A percentile compares a stretch with the other conserved stretches of the same genome.
Conservation (phyloP, 495 filamentous ascomycete genomes). For the Tuber brumale region DNA sequence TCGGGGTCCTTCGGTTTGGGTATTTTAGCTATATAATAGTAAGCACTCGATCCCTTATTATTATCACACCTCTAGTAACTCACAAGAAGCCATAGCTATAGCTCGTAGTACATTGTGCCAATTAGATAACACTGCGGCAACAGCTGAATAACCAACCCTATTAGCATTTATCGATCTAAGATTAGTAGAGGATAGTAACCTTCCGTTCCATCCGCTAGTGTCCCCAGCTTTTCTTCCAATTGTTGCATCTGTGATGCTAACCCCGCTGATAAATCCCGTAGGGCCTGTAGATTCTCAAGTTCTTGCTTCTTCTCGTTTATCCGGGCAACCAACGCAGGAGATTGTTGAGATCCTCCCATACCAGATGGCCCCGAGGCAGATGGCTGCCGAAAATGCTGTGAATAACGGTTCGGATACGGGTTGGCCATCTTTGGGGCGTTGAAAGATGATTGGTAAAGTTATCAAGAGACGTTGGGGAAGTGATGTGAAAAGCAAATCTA, state of each 20-base stretch:
- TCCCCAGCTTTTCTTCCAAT: conserved; percentile 78
- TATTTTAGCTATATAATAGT: conserved; percentile 51
- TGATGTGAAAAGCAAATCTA: not conserved
- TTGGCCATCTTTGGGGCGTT: conserved; percentile 23
- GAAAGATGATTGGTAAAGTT: not conserved
- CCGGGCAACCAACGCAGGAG: conserved; percentile 71
- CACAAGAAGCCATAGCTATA: conserved; percentile 94
- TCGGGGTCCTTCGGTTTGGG: conserved; percentile 52
- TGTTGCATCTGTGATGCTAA: conserved; percentile 87
- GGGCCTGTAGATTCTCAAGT: conserved; percentile 76
- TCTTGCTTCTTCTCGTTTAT: conserved; percentile 92
- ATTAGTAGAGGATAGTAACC: conserved; percentile 47
- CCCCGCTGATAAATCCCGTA: conserved; percentile 80
- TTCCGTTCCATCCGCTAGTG: conserved; percentile 88
- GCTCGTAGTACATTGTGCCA: conserved; percentile 93
- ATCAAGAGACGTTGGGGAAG: not conserved
- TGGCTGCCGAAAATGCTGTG: conserved; percentile 55
- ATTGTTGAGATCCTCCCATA: conserved; percentile 52
- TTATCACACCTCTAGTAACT: conserved; percentile 34
- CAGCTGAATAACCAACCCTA: conserved; percentile 52
- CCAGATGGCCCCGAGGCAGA: conserved; percentile 46
- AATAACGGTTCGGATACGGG: conserved; percentile 49
- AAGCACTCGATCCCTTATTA: conserved; percentile 8
- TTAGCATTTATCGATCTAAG: conserved; percentile 21
- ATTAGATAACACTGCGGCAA: conserved; percentile 85